Conservation (phyloP, 2,329 filamentous ascomycete species). For the Beauveria brongniartii region DNA sequence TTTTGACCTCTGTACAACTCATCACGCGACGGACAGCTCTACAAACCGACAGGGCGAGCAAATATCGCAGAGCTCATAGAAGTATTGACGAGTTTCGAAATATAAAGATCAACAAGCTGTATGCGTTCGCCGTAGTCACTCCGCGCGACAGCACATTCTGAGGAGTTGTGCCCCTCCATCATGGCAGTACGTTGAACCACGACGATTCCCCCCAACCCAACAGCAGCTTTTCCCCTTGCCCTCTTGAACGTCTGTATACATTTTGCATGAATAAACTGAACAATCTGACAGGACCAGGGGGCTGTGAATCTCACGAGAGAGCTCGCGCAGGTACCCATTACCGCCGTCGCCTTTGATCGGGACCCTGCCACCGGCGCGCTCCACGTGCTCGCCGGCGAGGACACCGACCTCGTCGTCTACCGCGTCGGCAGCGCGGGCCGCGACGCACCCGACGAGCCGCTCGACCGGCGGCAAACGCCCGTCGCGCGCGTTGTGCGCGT, state of each 20-base stretch:
- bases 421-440: constrained; percentile 23
- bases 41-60: neutral
- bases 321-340: constrained; percentile 47
- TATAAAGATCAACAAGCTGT: neutral
- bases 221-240: too few relatives aligned
- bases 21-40: neutral
- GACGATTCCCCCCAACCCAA: neutral
- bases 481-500: constrained; percentile 39
- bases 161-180: constrained; percentile 5
- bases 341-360: constrained; percentile 47
- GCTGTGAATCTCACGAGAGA: constrained; percentile 21
- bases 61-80: neutral
- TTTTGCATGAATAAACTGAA: neutral
- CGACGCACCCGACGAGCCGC: constrained; percentile 17
- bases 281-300: neutral
- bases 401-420: constrained; percentile 49
- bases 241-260: neutral
- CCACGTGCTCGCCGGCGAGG: constrained; percentile 49
- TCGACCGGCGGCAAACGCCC: neutral
- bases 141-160: neutral
- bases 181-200: neutral
- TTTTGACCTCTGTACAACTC: neutral
- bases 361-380: constrained; percentile 10
- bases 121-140: neutral
- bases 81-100: neutral